Evolutionary conservation across 2,329 filamentous ascomycete species (phyloP).

Genomic region (Hypocrella siamensis): DNA sequence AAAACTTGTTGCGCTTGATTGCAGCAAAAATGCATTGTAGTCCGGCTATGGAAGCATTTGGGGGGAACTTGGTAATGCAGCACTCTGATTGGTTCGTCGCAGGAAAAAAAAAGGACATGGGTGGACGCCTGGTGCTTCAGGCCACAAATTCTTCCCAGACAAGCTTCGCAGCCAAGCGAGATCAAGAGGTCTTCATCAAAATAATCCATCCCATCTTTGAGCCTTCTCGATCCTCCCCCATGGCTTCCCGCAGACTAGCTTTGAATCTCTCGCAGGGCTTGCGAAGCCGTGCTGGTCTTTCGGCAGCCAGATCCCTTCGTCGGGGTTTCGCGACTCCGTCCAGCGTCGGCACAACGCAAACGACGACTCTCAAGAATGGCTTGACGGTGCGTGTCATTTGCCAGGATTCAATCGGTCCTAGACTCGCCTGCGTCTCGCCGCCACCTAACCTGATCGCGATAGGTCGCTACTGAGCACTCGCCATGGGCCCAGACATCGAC

Average conservation of each 20-base stretch:
- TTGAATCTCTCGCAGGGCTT: slow-evolving; percentile 84
- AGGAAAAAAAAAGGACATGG: slow-evolving; percentile 11
- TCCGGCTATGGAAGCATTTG: too few species aligned
- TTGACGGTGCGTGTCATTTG: slow-evolving; percentile 56
- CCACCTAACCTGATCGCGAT: slow-evolving; percentile 13
- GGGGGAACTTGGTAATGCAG: slow-evolving; percentile 17
- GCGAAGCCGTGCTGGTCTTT: slow-evolving; percentile 73
- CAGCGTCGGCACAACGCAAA: slow-evolving; percentile 70
- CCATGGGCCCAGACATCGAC: slow-evolving; percentile 97
- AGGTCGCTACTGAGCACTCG: slow-evolving; percentile 97
- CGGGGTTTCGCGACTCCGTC: slow-evolving; percentile 86
- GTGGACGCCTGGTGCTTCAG: slow-evolving; percentile 20
- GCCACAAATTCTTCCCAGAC: slow-evolving; percentile 26
- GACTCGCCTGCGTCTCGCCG: slow-evolving; percentile 5
- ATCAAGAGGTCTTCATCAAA: slow-evolving; percentile 37
- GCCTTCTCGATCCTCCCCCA: slow-evolving; percentile 39
- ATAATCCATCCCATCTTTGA: slow-evolving; percentile 29
- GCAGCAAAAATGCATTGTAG: too few species aligned
- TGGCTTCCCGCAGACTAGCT: slow-evolving; percentile 96
- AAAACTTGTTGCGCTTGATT: too few species aligned
- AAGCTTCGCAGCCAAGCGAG: slow-evolving; percentile 29
- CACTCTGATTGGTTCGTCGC: slow-evolving; percentile 17
- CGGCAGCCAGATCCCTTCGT: slow-evolving; percentile 60
- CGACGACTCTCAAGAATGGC: slow-evolving; percentile 92
- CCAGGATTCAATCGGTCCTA: slow-evolving; percentile 21